These are phyloP conservation scores for Oxytropis ochrocephala DNA, from an alignment of 306 rosid species.

Conservation along the genomic window DNA sequence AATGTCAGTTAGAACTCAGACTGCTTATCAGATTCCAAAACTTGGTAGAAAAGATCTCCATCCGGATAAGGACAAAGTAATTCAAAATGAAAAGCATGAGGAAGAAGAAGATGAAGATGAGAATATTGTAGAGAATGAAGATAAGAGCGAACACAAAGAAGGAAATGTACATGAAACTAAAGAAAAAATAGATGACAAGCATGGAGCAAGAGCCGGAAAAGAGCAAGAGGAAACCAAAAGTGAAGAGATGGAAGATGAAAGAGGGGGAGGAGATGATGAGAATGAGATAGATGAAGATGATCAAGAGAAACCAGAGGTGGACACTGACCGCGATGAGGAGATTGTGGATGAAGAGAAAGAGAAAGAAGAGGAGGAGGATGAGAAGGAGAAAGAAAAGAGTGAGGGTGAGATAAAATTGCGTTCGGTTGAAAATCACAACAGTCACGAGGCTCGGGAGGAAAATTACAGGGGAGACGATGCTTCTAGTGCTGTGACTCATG, in stretches of 20 bases:
- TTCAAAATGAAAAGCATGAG: conserved; percentile 34
- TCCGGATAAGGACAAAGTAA: conserved; percentile 28
- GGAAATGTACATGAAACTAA: conserved; percentile 19
- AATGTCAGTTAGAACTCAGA: conserved; percentile 12
- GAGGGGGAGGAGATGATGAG: conserved; percentile 60
- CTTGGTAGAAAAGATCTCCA: conserved; percentile 68
- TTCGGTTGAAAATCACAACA: conserved; percentile 33
- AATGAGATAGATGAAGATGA: conserved; percentile 62
- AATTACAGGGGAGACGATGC: conserved; percentile 82
- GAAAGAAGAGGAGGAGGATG: conserved; percentile 30
- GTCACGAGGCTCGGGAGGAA: conserved; percentile 79
- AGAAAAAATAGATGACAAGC: conserved; percentile 20
- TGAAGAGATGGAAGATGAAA: conserved; percentile 43
- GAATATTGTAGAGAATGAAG: conserved; percentile 38
- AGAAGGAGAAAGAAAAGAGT: conserved; percentile 19
- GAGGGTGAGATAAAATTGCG: conserved; percentile 34
- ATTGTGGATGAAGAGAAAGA: conserved; percentile 46
- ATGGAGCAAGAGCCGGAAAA: conserved; percentile 18
- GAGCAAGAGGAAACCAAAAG: conserved; percentile 40
- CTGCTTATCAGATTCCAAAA: conserved; percentile 28
- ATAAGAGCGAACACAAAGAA: conserved; percentile 34
- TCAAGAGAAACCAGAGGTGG: conserved; percentile 42
- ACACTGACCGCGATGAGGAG: conserved; percentile 39
- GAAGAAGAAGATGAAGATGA: conserved; percentile 71
- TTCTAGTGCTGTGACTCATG: conserved; percentile 81